Conservation (phyloP, 2,329 filamentous ascomycete species). For the Passalora sequoiae region DNA sequence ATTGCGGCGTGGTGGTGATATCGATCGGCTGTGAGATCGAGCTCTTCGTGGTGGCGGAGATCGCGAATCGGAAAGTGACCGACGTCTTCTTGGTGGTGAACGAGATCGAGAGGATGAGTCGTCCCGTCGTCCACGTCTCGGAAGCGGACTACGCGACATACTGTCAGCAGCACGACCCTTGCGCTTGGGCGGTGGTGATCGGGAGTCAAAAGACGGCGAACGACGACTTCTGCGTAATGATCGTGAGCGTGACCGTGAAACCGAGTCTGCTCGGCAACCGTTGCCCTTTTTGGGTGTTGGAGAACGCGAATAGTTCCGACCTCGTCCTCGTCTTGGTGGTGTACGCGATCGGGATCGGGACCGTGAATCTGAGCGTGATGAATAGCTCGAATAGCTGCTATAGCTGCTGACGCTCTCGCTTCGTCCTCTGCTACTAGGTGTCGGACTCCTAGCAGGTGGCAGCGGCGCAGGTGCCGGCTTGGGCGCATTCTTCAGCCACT, state of each 20-base stretch:
- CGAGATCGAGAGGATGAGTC: constrained; percentile 21
- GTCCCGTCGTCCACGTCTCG: constrained; percentile 18
- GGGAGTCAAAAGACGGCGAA: constrained; percentile 23
- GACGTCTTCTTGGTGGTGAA: constrained; percentile 13
- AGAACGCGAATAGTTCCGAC: constrained; percentile 19
- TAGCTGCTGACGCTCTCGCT: constrained; percentile 68
- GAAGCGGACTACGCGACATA: constrained; percentile 19
- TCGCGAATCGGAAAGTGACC: constrained; percentile 25
- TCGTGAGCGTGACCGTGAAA: constrained; percentile 16
- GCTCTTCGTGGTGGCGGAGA: constrained; percentile 27
- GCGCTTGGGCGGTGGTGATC: constrained; percentile 22
- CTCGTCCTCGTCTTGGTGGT: constrained; percentile 19
- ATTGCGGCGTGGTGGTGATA: constrained; percentile 21
- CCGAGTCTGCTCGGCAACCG: constrained; percentile 7
- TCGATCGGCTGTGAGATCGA: constrained; percentile 21
- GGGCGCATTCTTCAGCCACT: constrained; percentile 81
- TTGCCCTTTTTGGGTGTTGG: constrained; percentile 13
- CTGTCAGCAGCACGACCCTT: constrained; percentile 13
- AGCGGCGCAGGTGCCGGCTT: constrained; percentile 73
- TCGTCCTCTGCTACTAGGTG: constrained; percentile 54
- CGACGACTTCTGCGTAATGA: constrained; percentile 18
- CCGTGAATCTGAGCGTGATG: constrained; percentile 46
- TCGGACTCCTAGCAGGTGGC: constrained; percentile 42
- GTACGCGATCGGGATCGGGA: constrained; percentile 43
- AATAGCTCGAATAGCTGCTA: constrained; percentile 73